These are phyloP conservation scores for Trichocladium antarcticum DNA, from an alignment of 495 filamentous ascomycete species.

Conservation along the genomic window DNA sequence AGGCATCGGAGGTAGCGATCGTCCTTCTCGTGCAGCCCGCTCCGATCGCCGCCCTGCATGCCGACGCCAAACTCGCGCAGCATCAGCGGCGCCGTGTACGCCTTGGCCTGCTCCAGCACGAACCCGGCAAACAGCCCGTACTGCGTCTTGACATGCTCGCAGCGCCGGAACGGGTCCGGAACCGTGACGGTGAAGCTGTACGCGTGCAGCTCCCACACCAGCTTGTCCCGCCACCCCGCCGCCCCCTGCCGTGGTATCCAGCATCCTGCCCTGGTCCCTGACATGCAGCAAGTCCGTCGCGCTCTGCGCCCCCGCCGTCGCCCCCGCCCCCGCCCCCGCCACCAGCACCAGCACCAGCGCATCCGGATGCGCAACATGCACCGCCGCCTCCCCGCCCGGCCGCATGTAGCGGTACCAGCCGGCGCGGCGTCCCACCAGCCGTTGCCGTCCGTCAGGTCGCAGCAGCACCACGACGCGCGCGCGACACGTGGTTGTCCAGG, in stretches of 20 bases:
- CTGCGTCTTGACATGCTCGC: constrained; percentile 28
- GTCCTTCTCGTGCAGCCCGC: constrained; percentile 27
- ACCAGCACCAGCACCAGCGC: constrained; percentile 35
- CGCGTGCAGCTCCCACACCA: constrained; percentile 44
- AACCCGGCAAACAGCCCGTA: constrained; percentile 36
- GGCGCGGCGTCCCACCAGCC: constrained; percentile 41
- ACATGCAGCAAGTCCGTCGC: constrained; percentile 37
- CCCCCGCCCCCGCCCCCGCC: too few relatives aligned
- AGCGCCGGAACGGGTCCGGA: constrained; percentile 28
- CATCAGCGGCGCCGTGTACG: constrained; percentile 38
- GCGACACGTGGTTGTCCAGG: constrained; percentile 43
- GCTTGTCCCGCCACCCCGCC: constrained; percentile 31
- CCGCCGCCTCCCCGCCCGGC: constrained; percentile 28
- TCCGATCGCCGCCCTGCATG: constrained; percentile 30
- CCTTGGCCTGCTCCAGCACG: constrained; percentile 32
- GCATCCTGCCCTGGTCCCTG: constrained; percentile 16
- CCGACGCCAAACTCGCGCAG: constrained; percentile 43
- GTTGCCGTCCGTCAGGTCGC: constrained; percentile 40
- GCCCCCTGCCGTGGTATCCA: constrained; percentile 23
- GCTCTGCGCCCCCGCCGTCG: constrained; percentile 37
- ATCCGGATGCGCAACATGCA: constrained; percentile 35
- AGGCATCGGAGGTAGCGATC: constrained; percentile 34
- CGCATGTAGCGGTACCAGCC: constrained; percentile 40
- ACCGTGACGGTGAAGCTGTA: constrained; percentile 40
- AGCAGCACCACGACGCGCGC: constrained; percentile 42